These are phyloP conservation scores for Zymoseptoria ardabiliae DNA, from an alignment of 2,329 filamentous ascomycete species.

Conservation along the genomic window DNA sequence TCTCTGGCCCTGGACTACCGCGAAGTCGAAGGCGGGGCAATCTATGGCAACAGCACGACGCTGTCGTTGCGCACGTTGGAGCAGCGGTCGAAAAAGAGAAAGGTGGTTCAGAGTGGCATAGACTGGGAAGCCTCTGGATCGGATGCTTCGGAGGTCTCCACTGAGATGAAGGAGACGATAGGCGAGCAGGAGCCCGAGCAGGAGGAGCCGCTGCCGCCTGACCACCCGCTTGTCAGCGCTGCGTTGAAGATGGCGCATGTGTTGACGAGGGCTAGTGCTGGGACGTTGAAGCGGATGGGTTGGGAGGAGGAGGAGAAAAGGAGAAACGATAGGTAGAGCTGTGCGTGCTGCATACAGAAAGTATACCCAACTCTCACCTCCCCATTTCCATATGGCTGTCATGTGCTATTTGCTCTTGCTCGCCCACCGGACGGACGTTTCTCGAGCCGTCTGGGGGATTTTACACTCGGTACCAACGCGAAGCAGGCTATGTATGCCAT, in stretches of 20 bases:
- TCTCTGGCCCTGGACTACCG: slow-evolving; percentile 8
- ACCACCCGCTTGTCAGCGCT: slow-evolving; percentile 1
- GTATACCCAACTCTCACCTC: too few species aligned
- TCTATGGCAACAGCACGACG: slow-evolving; percentile 8
- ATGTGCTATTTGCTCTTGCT: too few species aligned
- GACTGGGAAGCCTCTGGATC: too few species aligned
- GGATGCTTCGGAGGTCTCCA: too few species aligned
- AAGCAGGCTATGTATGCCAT: too few species aligned
- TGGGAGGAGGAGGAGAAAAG: neutral
- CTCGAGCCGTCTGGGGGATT: too few species aligned
- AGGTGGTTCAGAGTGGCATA: neutral
- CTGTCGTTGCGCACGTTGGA: slow-evolving; percentile 5
- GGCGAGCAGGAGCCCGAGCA: neutral
- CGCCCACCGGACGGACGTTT: too few species aligned
- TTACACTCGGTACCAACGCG: too few species aligned
- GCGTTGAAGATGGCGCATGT: slow-evolving; percentile 9
- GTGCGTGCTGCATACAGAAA: too few species aligned
- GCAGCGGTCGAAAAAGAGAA: neutral
- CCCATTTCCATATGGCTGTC: too few species aligned
- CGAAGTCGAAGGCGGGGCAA: slow-evolving; percentile 15
- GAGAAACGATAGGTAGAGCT: neutral
- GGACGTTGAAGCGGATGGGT: neutral
- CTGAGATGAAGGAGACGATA: too few species aligned
- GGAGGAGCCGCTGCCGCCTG: neutral
- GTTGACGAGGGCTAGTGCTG: slow-evolving; percentile 8